These are phyloP conservation scores for Trichoderma sp. DNA, from an alignment of 2,329 filamentous ascomycete species.

Conservation along the genomic window DNA sequence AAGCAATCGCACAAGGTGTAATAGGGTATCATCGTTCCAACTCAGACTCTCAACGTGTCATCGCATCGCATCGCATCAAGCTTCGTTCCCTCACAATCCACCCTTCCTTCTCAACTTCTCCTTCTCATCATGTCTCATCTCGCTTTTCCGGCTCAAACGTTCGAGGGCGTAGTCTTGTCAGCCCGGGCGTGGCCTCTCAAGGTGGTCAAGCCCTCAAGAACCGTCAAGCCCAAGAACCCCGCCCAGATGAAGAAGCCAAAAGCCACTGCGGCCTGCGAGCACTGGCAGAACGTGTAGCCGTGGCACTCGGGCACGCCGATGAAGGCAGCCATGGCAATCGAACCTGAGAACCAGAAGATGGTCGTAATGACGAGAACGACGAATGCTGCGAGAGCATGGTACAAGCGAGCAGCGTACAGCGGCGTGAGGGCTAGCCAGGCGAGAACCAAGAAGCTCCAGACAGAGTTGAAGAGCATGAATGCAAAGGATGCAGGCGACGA, in stretches of 20 bases:
- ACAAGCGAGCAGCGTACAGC: constrained; percentile 59
- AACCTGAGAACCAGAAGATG: constrained; percentile 88
- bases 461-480: constrained; percentile 77
- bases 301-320: constrained; percentile 60
- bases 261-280: constrained; percentile 64
- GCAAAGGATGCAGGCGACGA: constrained; percentile 60
- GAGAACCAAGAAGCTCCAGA: constrained; percentile 75
- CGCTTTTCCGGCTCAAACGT: not conserved
- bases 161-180: constrained; percentile 31
- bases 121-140: not conserved
- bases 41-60: not conserved
- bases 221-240: constrained; percentile 51
- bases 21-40: constrained; percentile 23
- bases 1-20: constrained; percentile 13
- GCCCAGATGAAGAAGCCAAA: constrained; percentile 68
- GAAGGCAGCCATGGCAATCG: constrained; percentile 72
- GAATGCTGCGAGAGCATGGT: constrained; percentile 67
- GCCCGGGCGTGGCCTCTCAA: constrained; percentile 42
- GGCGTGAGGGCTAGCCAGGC: constrained; percentile 71
- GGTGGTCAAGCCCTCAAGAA: constrained; percentile 50
- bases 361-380: constrained; percentile 71
- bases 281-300: constrained; percentile 57
- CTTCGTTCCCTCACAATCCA: not conserved
- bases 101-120: not conserved
- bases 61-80: not conserved